Evolutionary conservation across 345 rosid genomes (phyloP).

Genomic region (Populus ilicifolia): DNA sequence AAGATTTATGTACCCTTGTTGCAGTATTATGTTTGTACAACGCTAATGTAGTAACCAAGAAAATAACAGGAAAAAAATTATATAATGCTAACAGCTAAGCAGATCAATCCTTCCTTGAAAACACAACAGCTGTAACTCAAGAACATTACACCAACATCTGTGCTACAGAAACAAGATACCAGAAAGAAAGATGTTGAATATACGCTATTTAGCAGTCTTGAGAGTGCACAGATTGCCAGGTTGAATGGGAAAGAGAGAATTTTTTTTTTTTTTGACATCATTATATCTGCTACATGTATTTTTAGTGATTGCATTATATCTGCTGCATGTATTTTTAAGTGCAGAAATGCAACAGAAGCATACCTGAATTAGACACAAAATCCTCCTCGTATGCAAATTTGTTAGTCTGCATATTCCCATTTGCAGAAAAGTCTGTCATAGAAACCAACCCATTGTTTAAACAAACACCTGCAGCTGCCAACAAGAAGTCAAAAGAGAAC

Average conservation of each 20-base stretch:
- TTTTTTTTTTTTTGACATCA: too few relatives aligned
- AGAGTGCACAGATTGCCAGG: neutral
- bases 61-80: neutral
- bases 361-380: slow-evolving; percentile 28
- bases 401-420: slow-evolving; percentile 5
- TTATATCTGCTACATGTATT: too few relatives aligned
- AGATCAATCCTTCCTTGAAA: neutral
- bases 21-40: neutral
- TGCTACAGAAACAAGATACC: neutral
- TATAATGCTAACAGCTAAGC: neutral
- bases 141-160: neutral
- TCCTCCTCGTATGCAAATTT: slow-evolving; percentile 15
- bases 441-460: slow-evolving; percentile 11
- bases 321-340: neutral
- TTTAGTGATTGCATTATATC: too few relatives aligned
- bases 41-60: neutral
- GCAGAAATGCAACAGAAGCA: neutral
- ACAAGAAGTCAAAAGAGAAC: slow-evolving; percentile 12
- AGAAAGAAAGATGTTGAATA: neutral
- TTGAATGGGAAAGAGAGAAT: neutral
- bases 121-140: neutral
- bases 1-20: neutral
- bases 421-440: slow-evolving; percentile 9
- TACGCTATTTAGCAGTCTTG: neutral
- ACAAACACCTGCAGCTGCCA: slow-evolving; percentile 19